These are phyloP conservation scores for Aphanomyces euteiches DNA, from an alignment of 352 stramenopile species.

Conservation along the genomic window DNA sequence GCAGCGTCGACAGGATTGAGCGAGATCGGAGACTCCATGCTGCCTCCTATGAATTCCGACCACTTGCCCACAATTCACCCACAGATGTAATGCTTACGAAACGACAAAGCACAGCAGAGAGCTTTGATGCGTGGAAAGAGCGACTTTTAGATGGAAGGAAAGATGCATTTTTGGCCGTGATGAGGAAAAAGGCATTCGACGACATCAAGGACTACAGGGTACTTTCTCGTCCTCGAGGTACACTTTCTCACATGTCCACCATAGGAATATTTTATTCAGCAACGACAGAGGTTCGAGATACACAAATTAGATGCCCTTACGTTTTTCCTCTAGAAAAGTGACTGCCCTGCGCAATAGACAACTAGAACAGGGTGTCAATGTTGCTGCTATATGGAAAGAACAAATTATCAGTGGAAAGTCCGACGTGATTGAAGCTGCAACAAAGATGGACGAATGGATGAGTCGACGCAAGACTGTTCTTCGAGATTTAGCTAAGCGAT, in stretches of 20 bases:
- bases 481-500: slow-evolving; percentile 5
- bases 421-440: neutral
- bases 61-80: neutral
- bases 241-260: neutral
- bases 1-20: slow-evolving; percentile 19
- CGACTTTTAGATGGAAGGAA: slow-evolving; percentile 19
- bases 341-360: neutral
- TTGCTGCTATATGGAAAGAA: slow-evolving; percentile 2
- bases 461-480: neutral
- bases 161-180: slow-evolving; percentile 21
- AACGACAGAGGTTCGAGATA: slow-evolving; percentile 5
- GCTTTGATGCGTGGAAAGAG: slow-evolving; percentile 23
- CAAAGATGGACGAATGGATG: neutral
- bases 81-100: neutral
- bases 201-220: slow-evolving; percentile 26
- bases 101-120: neutral
- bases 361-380: neutral
- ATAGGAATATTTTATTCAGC: slow-evolving; percentile 24
- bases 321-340: slow-evolving; percentile 13
- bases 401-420: slow-evolving; percentile 6
- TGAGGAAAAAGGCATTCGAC: slow-evolving; percentile 13
- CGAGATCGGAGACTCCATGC: slow-evolving; percentile 22
- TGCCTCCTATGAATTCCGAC: neutral
- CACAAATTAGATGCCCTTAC: neutral
- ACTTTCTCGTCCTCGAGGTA: neutral